These are phyloP conservation scores for Sarocladium oryzae DNA, from an alignment of 2,329 filamentous ascomycete genomes.

Conservation along the genomic window DNA sequence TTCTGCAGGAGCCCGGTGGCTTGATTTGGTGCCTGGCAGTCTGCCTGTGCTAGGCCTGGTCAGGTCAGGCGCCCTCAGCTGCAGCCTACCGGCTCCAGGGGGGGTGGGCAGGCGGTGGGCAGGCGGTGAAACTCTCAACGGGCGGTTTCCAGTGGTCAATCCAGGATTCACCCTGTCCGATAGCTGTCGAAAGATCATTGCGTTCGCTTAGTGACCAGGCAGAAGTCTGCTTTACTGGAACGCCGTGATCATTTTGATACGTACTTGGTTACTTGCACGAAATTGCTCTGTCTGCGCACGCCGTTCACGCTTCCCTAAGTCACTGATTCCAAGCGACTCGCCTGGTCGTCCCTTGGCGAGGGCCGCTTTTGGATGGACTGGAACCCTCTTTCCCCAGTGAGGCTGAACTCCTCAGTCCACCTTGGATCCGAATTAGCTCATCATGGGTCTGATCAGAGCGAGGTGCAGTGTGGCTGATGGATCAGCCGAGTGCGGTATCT, in stretches of 20 bases:
- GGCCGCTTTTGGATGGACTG: not conserved
- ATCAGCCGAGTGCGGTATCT: too few relatives aligned
- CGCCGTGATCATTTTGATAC: not conserved
- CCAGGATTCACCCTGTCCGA: not conserved
- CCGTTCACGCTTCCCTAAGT: too few relatives aligned
- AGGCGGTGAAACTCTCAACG: not conserved
- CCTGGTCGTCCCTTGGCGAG: not conserved
- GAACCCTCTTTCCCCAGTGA: not conserved
- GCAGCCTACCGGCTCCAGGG: not conserved
- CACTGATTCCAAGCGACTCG: too few relatives aligned
- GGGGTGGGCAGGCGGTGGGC: not conserved
- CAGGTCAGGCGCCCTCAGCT: not conserved
- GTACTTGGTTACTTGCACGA: too few relatives aligned
- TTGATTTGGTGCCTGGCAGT: conserved; percentile 4
- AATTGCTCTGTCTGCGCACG: not conserved
- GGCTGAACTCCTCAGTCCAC: conserved; percentile 5
- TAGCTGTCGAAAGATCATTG: not conserved
- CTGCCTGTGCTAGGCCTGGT: not conserved
- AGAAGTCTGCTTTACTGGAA: too few relatives aligned
- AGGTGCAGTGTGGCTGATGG: too few relatives aligned
- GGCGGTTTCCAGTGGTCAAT: not conserved
- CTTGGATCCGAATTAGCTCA: not conserved
- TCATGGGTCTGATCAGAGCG: too few relatives aligned
- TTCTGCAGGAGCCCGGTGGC: not conserved
- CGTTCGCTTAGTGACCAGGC: too few relatives aligned